Evolutionary conservation across 306 rosid species (phyloP).

Genomic region (Quercus rubra): DNA sequence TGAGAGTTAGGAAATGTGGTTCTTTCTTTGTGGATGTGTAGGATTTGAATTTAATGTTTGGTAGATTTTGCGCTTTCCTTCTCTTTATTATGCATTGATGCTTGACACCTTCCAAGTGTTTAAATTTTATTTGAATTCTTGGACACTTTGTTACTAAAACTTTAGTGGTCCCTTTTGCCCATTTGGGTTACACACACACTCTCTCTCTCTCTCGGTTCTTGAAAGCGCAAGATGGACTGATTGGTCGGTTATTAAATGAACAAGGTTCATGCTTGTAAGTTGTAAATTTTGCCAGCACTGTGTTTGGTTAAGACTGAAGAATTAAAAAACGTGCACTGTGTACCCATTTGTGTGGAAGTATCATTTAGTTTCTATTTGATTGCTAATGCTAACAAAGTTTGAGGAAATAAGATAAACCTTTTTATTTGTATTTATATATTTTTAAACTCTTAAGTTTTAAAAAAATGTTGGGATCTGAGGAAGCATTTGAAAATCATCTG

Average conservation of each 20-base stretch:
- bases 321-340: no score
- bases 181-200: no score
- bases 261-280: background rate
- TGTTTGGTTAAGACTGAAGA: no score
- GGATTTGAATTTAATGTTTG: background rate
- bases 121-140: background rate
- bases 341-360: background rate
- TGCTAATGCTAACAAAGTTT: background rate
- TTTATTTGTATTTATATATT: background rate
- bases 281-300: background rate
- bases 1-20: no score
- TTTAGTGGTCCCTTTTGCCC: background rate
- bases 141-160: background rate
- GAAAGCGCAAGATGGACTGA: background rate
- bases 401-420: background rate
- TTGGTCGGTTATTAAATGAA: background rate
- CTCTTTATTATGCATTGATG: no score
- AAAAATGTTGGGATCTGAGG: background rate
- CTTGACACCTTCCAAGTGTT: no score
- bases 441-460: background rate
- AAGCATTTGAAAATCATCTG: background rate
- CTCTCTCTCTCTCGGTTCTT: background rate
- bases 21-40: no score
- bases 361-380: background rate
- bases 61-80: background rate